phyloP scores from a whole-genome alignment of 768 basidiomycete species.

The Fibroporia radiculosa region DNA sequence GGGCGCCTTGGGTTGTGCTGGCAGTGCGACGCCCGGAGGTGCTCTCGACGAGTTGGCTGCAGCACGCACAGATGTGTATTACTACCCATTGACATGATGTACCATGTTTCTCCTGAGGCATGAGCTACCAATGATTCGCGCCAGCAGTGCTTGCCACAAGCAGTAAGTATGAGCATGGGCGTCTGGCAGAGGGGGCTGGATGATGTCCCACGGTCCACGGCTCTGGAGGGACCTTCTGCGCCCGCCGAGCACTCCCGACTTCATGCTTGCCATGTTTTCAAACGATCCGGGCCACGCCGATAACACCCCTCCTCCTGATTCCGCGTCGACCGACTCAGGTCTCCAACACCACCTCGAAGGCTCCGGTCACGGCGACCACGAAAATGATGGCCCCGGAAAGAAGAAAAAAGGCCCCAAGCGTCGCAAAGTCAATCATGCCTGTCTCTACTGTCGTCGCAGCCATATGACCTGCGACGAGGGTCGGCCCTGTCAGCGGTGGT shows the following conservation, averaged over 20 bases:
- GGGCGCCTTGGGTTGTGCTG: not conserved
- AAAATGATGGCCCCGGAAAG: slow-evolving; percentile 28
- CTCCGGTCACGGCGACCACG: slow-evolving; percentile 20
- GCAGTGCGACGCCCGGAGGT: too few relatives aligned
- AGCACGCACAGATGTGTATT: too few relatives aligned
- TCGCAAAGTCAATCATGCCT: slow-evolving; percentile 88
- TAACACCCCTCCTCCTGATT: slow-evolving; percentile 13
- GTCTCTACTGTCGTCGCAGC: slow-evolving; percentile 86
- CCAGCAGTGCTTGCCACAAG: too few relatives aligned
- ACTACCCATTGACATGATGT: too few relatives aligned
- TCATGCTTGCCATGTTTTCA: slow-evolving; percentile 15
- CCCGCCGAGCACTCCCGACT: slow-evolving; percentile 17
- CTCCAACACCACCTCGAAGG: slow-evolving; percentile 12
- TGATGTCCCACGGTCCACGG: too few relatives aligned
- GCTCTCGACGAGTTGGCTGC: too few relatives aligned
- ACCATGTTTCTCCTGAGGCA: too few relatives aligned
- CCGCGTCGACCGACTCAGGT: slow-evolving; percentile 12
- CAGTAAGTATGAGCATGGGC: too few relatives aligned
- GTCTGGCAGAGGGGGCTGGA: too few relatives aligned
- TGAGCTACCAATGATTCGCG: too few relatives aligned
- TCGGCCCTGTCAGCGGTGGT: slow-evolving; percentile 91
- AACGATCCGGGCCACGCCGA: slow-evolving; percentile 25
- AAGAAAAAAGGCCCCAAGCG: slow-evolving; percentile 47
- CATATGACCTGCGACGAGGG: slow-evolving; percentile 92
- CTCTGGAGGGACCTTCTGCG: too few relatives aligned